These are phyloP conservation scores for Leavenworthia alabamica DNA, from an alignment of 345 rosid species.

Conservation along the genomic window DNA sequence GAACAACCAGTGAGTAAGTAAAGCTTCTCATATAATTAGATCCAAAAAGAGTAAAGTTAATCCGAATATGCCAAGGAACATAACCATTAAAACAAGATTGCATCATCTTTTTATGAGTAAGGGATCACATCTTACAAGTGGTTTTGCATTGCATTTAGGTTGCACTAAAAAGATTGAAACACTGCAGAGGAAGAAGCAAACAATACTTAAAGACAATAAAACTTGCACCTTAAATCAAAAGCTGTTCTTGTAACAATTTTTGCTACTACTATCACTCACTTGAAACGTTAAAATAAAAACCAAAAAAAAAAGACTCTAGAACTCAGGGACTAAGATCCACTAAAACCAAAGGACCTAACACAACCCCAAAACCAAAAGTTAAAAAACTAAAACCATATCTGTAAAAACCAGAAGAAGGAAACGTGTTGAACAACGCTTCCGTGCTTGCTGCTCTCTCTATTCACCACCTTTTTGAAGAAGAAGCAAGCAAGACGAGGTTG, in stretches of 20 bases:
- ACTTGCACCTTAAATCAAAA: conserved; percentile 6
- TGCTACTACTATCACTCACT: conserved; percentile 12
- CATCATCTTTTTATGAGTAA: conserved; percentile 2
- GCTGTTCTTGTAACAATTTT: conserved; percentile 16
- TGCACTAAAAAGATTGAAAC: neutral
- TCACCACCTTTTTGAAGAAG: conserved; percentile 30
- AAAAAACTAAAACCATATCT: conserved; percentile 12
- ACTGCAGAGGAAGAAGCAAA: neutral
- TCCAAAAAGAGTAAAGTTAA: neutral
- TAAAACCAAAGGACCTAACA: conserved; percentile 21
- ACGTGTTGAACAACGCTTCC: conserved; percentile 63
- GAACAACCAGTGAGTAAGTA: neutral
- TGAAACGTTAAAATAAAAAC: neutral
- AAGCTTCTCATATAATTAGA: neutral
- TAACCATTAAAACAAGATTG: neutral
- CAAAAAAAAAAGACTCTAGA: conserved; percentile 6
- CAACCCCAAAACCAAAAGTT: conserved; percentile 11
- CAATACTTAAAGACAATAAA: neutral
- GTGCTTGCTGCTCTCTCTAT: conserved; percentile 38
- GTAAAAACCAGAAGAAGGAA: conserved; percentile 1
- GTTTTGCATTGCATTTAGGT: conserved; percentile 6
- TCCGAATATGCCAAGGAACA: neutral
- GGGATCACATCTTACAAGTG: conserved; percentile 7
- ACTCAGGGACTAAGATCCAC: conserved; percentile 23
- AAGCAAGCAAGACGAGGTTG: conserved; percentile 75